Conservation (phyloP, 2,329 filamentous ascomycete species). For the Aspergillus floridensis region DNA sequence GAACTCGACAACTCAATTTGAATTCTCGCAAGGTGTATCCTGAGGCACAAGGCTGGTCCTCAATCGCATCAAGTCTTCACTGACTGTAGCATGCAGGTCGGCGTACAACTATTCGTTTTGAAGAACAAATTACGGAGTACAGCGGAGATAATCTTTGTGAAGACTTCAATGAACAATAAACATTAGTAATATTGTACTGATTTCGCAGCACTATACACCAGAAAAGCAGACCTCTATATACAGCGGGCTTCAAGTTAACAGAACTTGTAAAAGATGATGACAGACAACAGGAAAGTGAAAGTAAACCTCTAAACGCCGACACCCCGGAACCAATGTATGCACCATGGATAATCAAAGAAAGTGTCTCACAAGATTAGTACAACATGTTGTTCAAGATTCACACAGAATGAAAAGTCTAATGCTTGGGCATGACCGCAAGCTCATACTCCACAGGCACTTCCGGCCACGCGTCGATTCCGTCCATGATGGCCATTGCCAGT, state of each 20-base stretch:
- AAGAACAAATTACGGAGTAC: no score
- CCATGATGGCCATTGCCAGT: conserved; percentile 49
- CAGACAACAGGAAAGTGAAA: not conserved
- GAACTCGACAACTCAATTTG: no score
- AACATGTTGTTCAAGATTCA: not conserved
- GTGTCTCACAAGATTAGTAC: not conserved
- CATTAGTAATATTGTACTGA: not conserved
- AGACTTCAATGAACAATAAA: no score
- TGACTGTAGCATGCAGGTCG: not conserved
- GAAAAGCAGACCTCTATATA: not conserved
- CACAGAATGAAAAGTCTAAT: not conserved
- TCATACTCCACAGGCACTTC: conserved; percentile 26
- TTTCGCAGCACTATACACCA: not conserved
- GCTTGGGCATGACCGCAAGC: not conserved
- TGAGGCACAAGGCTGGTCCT: not conserved
- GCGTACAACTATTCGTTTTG: no score
- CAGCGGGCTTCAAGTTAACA: not conserved
- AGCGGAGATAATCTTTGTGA: no score
- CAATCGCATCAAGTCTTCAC: not conserved
- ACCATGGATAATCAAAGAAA: not conserved
- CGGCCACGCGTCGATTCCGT: conserved; percentile 50
- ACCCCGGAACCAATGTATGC: not conserved
- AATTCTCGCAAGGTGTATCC: not conserved
- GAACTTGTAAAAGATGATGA: not conserved
- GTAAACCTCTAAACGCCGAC: not conserved